phyloP scores from a whole-genome alignment of 2,329 filamentous ascomycete species.

The Emergomyces africanus region DNA sequence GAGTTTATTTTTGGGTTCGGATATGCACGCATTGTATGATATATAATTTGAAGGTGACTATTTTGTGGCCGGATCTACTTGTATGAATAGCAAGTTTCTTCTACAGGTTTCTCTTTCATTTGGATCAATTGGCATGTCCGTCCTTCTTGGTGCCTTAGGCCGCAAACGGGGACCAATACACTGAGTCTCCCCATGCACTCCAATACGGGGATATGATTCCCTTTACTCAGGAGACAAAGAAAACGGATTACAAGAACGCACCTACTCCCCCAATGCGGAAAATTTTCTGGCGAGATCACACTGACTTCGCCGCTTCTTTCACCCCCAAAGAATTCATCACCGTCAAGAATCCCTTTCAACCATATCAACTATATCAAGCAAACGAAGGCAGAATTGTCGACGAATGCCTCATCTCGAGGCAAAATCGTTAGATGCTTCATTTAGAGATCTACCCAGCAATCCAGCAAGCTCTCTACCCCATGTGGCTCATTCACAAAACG shows the following conservation, averaged over 20 bases:
- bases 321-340: neutral
- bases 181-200: neutral
- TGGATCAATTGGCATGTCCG: neutral
- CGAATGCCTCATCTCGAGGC: neutral
- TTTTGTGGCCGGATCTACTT: neutral
- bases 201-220: neutral
- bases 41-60: neutral
- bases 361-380: neutral
- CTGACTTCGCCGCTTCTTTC: neutral
- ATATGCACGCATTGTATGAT: neutral
- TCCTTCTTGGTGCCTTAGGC: neutral
- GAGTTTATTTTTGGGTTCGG: neutral
- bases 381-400: neutral
- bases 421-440: neutral
- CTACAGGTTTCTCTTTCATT: neutral
- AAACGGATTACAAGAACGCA: neutral
- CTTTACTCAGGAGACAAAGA: neutral
- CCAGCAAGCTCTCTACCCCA: neutral
- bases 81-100: neutral
- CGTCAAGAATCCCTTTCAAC: neutral
- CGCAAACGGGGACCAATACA: neutral
- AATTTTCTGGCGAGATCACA: neutral
- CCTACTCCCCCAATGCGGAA: neutral
- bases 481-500: neutral
- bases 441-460: neutral